These are phyloP conservation scores for Gliomastix tumulicola DNA, from an alignment of 2,329 filamentous ascomycete genomes.

Conservation along the genomic window DNA sequence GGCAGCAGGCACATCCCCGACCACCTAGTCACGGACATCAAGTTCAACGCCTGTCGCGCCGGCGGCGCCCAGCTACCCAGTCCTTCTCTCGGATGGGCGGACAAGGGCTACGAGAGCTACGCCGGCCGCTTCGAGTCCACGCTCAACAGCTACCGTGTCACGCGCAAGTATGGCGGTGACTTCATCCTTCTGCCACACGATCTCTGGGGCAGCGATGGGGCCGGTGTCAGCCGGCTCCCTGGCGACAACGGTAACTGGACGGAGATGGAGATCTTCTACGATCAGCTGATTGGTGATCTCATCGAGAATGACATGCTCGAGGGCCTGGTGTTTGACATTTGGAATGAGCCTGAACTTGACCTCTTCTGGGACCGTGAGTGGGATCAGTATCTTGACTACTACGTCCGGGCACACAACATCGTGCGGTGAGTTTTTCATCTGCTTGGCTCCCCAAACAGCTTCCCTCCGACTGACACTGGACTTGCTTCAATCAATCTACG, in stretches of 20 bases:
- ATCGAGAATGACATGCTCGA: conserved; percentile 25
- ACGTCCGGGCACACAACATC: conserved; percentile 8
- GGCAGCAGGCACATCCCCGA: conserved; percentile 6
- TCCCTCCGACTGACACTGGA: too few relatives aligned
- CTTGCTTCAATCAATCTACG: too few relatives aligned
- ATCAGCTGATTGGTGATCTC: conserved; percentile 26
- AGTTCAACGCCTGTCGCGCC: conserved; percentile 5
- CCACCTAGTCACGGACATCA: conserved; percentile 2
- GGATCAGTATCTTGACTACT: conserved; percentile 10
- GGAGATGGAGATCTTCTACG: conserved; percentile 32
- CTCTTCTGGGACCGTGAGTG: conserved; percentile 10
- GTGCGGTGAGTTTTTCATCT: conserved; percentile 8
- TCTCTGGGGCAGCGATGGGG: conserved; percentile 40
- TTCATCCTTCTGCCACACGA: conserved; percentile 40
- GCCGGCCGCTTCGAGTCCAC: conserved; percentile 30
- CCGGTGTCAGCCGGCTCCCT: conserved; percentile 22
- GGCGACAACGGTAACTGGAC: conserved; percentile 43
- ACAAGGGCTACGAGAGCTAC: conserved; percentile 3
- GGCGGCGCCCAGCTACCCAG: conserved; percentile 7
- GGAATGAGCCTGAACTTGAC: conserved; percentile 43
- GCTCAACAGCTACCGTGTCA: conserved; percentile 35
- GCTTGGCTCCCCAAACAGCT: too few relatives aligned
- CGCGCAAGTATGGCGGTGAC: conserved; percentile 28
- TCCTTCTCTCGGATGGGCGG: conserved; percentile 1
- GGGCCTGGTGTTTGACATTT: conserved; percentile 38